Base-by-base conservation (phyloP, 2,329 filamentous ascomycete genomes). In the Fusarium oligoseptatum region DNA sequence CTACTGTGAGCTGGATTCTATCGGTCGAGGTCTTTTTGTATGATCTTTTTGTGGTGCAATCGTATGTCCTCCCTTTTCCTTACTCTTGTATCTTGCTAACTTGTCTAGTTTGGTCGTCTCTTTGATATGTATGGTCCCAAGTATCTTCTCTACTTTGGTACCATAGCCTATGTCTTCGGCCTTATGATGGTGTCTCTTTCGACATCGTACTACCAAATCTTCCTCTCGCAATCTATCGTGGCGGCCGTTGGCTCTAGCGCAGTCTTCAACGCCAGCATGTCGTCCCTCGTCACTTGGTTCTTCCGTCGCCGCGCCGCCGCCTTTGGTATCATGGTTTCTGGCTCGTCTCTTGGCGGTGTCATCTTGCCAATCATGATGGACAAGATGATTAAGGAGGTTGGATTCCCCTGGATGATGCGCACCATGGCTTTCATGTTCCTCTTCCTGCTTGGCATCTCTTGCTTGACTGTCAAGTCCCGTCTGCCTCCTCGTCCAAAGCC, bases 121-220 rank as follows among this genome's bases (percentile, higher is more conserved):
- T 93, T 89, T 75, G 92, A 94, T 80, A 88, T 85, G 72, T 89
- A 90, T 72, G 92, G 92, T 2, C 91, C 92, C 1, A 86, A 86
- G 43, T 88, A 85, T 68, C 83, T 94, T 5, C 82, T 92, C 15
- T 71, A 87, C 20, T 75, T 82, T 61, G 91, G 91, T 34, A 87
- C 86, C 6, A 75, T 91, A 68, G 79, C 88, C 67, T 89, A 92
- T 80, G 85, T 93, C 71, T 88, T 93, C 55, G 88, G 90, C 27
- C 81, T 93, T 20, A 92, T 93, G 89, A 92, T 93, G 90, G 85
- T 88, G 0, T 89, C 87, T 17, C 82, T 93, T 11, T 82, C 83
- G 6, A 80, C 74, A 3, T 58, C 83, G 57, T 87, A 86, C 80
- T 87, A 86, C 73, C 84, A 87, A 52, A 80, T 86, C 77, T 82